These are phyloP conservation scores for Tetracladium marchalianum DNA, from an alignment of 495 filamentous ascomycete species.

Conservation along the genomic window DNA sequence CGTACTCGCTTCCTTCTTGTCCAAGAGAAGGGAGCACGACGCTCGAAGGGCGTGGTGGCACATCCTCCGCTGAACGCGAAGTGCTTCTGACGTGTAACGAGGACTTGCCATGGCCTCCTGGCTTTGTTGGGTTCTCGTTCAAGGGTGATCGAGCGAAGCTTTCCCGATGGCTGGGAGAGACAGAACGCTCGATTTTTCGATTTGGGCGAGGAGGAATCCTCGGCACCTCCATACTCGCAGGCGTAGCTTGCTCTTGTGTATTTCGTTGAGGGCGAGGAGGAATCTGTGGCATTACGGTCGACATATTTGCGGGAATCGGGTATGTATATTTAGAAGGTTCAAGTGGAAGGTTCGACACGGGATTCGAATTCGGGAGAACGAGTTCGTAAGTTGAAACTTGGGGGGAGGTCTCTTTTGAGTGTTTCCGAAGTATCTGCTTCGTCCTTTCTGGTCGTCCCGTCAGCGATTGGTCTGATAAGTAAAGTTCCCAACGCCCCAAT, in stretches of 20 bases:
- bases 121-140: conserved; percentile 43
- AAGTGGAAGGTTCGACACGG: background rate
- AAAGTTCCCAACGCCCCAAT: background rate
- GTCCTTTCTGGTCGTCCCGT: background rate
- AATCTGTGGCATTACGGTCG: conserved; percentile 40
- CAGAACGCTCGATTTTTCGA: conserved; percentile 60
- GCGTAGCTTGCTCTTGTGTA: conserved; percentile 28
- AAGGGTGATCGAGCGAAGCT: conserved; percentile 79
- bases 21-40: conserved; percentile 72
- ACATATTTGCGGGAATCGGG: conserved; percentile 30
- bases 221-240: conserved; percentile 26
- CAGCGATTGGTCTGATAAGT: background rate
- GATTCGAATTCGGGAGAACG: background rate
- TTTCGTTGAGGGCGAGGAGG: conserved; percentile 52
- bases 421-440: conserved; percentile 5
- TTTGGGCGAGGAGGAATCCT: conserved; percentile 66
- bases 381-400: background rate
- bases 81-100: conserved; percentile 26
- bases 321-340: background rate
- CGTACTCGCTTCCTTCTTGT: conserved; percentile 86
- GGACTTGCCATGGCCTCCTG: conserved; percentile 29
- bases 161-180: conserved; percentile 59
- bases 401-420: background rate
- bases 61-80: conserved; percentile 33
- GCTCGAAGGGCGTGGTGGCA: conserved; percentile 57